Percentiles rank a stretch among this genome's conserved stretches.
Conservation (phyloP, 1,284 basidiomycete genomes). For the Cryptococcus hybrid region DNA sequence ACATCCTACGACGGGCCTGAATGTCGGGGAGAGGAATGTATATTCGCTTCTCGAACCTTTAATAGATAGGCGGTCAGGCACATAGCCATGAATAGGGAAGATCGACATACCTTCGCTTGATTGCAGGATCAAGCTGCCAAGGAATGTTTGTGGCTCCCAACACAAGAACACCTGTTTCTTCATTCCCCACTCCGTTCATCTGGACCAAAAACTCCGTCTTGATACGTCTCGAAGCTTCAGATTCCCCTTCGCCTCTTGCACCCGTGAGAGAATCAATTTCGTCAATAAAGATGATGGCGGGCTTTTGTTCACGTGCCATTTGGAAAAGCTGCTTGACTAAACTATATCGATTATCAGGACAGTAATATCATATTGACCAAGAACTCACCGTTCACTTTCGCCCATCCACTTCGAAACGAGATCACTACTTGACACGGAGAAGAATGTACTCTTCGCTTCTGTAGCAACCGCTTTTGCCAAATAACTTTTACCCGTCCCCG, state of each 20-base stretch:
- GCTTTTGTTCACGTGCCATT: slow-evolving; percentile 94
- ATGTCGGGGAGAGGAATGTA: slow-evolving; percentile 95
- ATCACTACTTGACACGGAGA: slow-evolving; percentile 92
- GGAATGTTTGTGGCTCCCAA: slow-evolving; percentile 99
- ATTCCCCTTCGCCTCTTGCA: slow-evolving; percentile 92
- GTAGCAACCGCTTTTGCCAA: slow-evolving; percentile 98
- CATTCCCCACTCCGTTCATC: slow-evolving; percentile 98
- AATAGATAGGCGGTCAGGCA: not conserved
- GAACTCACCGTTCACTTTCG: slow-evolving; percentile 85
- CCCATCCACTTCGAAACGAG: slow-evolving; percentile 99
- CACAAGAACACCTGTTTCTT: slow-evolving; percentile 95
- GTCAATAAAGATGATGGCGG: slow-evolving; percentile 98
- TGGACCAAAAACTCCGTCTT: slow-evolving; percentile 98
- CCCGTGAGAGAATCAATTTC: slow-evolving; percentile 97
- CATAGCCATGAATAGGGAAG: too few species aligned
- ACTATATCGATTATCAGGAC: slow-evolving; percentile 53
- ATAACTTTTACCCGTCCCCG: slow-evolving; percentile 89
- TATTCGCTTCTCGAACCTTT: slow-evolving; percentile 95
- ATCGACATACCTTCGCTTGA: slow-evolving; percentile 77
- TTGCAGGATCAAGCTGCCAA: slow-evolving; percentile 95
- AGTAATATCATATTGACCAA: not conserved
- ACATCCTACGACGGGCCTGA: slow-evolving; percentile 93
- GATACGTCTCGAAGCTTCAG: slow-evolving; percentile 91
- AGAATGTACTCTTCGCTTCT: slow-evolving; percentile 98
- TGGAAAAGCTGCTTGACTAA: slow-evolving; percentile 95